Evolutionary conservation across 768 basidiomycete genomes (phyloP), one percentile per base, ranked within the genome.

Genomic region (Tylopilus sp.): DNA sequence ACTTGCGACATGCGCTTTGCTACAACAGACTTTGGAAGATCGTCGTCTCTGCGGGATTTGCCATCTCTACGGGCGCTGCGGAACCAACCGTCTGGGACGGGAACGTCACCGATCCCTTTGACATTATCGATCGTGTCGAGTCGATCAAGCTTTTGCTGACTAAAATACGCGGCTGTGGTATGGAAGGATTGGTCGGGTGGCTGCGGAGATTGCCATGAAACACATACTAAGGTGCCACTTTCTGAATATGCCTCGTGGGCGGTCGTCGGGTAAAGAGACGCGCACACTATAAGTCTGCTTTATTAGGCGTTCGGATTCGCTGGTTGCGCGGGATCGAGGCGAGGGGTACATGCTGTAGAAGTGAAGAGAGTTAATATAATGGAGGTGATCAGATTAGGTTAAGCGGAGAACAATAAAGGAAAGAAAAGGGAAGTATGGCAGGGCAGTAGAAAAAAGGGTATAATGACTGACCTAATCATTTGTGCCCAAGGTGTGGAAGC

Each of bases 81-180:
- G 70, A 90, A 91, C 77, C 83, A 83, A 17, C 86, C 86, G 30
- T 86, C 85, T 38, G 88, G 89, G 17, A 90, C 84, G 40, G 68
- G 66, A 18, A 83, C 70, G 65, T 86, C 81, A 38, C 83, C 82
- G 53, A 90, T 75, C 44, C 79, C 80, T 22, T 74, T 81, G 60
- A 91, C 79, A 44, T 75, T 78, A 66, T 89, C 87, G 44, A 91
- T 80, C 33, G 86, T 89, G 56, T 77, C 75, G 38, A 91, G 79
- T 48, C 76, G 75, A 64, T 88, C 85, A 52, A 91, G 72, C 50
- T 79, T 85, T 61, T 81, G 81, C 61, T 88, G 88, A 59, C 85
- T 89, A 68, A 89, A 91, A 74, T 91, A 91, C 42, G 89, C 88
- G 53, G 89, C 89, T 91, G 63, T 31, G 51, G 50, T 47, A 48